phyloP scores from a whole-genome alignment of 2,329 filamentous ascomycete species.

The Juglanconis oblonga region DNA sequence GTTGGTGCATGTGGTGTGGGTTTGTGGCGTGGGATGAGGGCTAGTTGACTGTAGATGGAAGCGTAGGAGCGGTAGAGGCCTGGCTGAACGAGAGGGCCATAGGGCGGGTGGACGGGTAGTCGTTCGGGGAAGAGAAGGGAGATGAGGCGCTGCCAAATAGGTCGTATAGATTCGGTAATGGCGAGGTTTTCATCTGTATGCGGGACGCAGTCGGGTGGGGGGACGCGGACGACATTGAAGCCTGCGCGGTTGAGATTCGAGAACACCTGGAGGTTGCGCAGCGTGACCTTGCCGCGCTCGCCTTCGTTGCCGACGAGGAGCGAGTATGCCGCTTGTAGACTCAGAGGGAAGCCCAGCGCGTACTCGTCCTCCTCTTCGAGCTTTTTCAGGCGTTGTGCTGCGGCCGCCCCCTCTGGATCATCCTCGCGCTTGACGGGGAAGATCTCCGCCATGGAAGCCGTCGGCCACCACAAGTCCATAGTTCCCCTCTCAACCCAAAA shows the following conservation, averaged over 20 bases:
- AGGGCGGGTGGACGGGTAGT: slow-evolving; percentile 29
- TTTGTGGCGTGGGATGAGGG: slow-evolving; percentile 70
- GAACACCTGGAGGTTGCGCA: slow-evolving; percentile 88
- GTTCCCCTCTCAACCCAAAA: slow-evolving; percentile 86
- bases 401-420: slow-evolving; percentile 16
- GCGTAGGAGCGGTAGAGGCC: slow-evolving; percentile 65
- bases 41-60: slow-evolving; percentile 73
- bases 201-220: slow-evolving; percentile 23
- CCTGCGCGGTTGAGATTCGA: slow-evolving; percentile 78
- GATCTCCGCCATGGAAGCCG: slow-evolving; percentile 46
- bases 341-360: slow-evolving; percentile 74
- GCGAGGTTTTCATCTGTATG: slow-evolving; percentile 9
- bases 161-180: slow-evolving; percentile 15
- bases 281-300: slow-evolving; percentile 55
- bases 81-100: slow-evolving; percentile 58
- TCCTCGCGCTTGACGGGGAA: slow-evolving; percentile 33
- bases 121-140: slow-evolving; percentile 38
- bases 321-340: slow-evolving; percentile 85
- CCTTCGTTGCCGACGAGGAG: slow-evolving; percentile 72
- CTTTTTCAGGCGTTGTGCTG: slow-evolving; percentile 22
- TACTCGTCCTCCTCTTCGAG: slow-evolving; percentile 43
- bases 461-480: slow-evolving; percentile 83
- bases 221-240: slow-evolving; percentile 75
- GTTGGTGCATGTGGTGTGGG: slow-evolving; percentile 33
- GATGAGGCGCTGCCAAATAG: slow-evolving; percentile 53